Base-by-base conservation (phyloP, 768 basidiomycete genomes). In the Lenzites betulinus region DNA sequence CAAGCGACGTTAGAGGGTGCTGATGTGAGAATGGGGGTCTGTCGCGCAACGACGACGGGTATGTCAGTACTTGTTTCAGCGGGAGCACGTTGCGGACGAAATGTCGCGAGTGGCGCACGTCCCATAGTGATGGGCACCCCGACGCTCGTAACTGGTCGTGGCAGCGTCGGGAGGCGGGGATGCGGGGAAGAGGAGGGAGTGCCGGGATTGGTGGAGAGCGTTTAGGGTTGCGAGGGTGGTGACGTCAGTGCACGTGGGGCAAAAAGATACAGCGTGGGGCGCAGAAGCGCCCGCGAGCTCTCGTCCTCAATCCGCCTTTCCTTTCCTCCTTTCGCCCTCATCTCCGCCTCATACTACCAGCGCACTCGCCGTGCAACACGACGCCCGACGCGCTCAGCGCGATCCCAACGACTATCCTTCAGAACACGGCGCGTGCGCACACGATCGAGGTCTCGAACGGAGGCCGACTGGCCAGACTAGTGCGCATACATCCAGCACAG, bases 211-310 rank as follows among this genome's bases (percentile, higher is more conserved):
- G n/a, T n/a, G n/a, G n/a, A n/a, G 54, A 47, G 46, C 42, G 47
- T 56, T 41, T 43, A 44, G 49, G 54, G 54, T 51, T 12, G 30
- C 11, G 39, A 55, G 18, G 12, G 38, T 36, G 22, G 43, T 63
- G 61, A 63, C 61, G 61, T 63, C 61, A 63, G 2, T 1, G 20
- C 61, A 63, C 61, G 61, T 63, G 56, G 41, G 55, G 43, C 6
- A 23, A 52, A 54, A 51, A 30, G 23, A 41, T 49, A 35, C 22
- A 20, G 51, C 58, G 58, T 50, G 33, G 57, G 42, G 48, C 22
- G 43, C 43, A 9, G 30, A 11, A 33, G 30, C 30, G 30, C 30
- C 11, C 30, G 30, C 4, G 30, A 33, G 6, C n/a, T n/a, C n/a
- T n/a, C 41, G 41, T 8, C 11, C 41, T 42, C 46, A 26, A 12